Evolutionary conservation across 2,329 filamentous ascomycete species (phyloP), one percentile per base, ranked within the genome.

Genomic region (Diplodia mutila): DNA sequence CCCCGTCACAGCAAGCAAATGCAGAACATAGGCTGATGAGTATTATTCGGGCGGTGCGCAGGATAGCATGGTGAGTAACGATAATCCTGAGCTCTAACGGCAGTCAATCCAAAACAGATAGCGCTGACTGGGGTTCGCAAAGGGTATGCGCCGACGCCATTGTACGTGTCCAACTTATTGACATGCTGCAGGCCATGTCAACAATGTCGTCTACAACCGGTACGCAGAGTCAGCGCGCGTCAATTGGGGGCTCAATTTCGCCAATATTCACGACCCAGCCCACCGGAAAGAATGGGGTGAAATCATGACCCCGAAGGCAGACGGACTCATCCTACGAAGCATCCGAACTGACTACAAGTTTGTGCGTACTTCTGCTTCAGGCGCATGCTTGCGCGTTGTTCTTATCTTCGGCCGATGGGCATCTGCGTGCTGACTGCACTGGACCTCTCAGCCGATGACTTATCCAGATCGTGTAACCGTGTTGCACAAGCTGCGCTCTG

Each of bases 321-420:
- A 89, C 21, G 93, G 94, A 0, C 77, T 97, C 67, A 95, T 97
- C 68, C 79, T 97, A 74, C 86, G 88, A 73, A 92, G 89, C 72
- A 93, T 97, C 71, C 90, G 86, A 72, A 89, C 91, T 0, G 90
- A 96, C 71, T 97, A 91, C 79, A 97, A 97, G 81, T 93, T 96
- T 80, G 92, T 95, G 76, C 71, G 90, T 84, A 23, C 32, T 59
- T n/a, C 66, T 27, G 27, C 21, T 37, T 59, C 52, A n/a, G 54
- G 46, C 34, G 51, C 46, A 27, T 27, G 23, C 27, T 67, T 69
- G 68, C 70, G 70, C 57, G 71, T 49, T 27, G 39, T 53, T n/a
- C 27, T 29, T 21, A 46, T 51, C 23, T n/a, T 63, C 51, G 49
- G 37, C 65, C 52, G 34, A 69, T 54, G 34, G 32, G 49, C 48